Conservation (phyloP, 352 stramenopile genomes). For the Phytophthora fragariaefolia region DNA sequence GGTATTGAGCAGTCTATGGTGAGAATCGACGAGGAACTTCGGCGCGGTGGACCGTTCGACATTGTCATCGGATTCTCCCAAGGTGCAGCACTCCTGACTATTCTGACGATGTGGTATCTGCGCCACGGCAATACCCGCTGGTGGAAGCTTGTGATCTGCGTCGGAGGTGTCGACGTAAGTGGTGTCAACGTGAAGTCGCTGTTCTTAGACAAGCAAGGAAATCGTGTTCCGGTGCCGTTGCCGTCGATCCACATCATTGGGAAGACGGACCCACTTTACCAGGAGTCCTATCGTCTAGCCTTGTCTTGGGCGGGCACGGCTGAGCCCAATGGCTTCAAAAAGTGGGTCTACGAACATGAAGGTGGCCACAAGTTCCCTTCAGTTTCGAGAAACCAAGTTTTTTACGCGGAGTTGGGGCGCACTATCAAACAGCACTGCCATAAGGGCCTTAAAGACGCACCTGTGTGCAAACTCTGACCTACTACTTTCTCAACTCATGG, state of each 20-base stretch:
- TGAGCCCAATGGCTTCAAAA: conserved; percentile 20
- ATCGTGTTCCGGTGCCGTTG: conserved; percentile 37
- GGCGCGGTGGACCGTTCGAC: conserved; percentile 46
- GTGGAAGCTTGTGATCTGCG: conserved; percentile 54
- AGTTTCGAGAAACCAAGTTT: conserved; percentile 27
- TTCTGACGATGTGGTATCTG: conserved; percentile 49
- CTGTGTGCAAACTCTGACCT: conserved; percentile 16
- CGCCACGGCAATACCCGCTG: conserved; percentile 25
- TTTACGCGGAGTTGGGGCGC: conserved; percentile 32
- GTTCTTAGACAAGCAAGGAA: conserved; percentile 40
- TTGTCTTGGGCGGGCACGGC: conserved; percentile 31
- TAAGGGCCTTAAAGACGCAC: conserved; percentile 10
- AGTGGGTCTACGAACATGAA: conserved; percentile 43
- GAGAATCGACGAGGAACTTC: conserved; percentile 43
- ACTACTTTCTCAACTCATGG: not conserved
- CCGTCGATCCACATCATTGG: conserved; percentile 62
- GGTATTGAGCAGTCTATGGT: conserved; percentile 48
- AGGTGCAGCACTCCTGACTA: conserved; percentile 47
- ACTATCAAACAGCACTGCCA: conserved; percentile 37
- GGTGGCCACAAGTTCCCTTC: conserved; percentile 49
- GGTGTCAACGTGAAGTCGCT: conserved; percentile 41
- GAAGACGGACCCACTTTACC: conserved; percentile 65
- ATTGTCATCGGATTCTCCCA: conserved; percentile 62
- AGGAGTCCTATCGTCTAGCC: conserved; percentile 47
- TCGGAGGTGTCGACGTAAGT: conserved; percentile 44